Conservation (phyloP, 805 yeast genomes). For the Cyberlindnera samutprakarnensis region DNA sequence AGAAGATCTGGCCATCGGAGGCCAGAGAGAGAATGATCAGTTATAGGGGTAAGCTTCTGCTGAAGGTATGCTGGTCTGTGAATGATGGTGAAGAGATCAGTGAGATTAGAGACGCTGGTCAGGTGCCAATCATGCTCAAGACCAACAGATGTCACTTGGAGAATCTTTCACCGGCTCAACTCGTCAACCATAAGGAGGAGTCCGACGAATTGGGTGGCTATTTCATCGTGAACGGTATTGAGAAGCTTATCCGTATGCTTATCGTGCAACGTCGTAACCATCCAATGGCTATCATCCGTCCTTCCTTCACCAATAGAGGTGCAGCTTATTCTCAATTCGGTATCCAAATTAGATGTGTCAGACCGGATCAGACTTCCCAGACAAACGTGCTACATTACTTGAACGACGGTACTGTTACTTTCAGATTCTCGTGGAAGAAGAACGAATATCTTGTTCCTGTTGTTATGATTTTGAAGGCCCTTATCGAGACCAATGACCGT, state of each 20-base stretch:
- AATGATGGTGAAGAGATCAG: conserved; percentile 78
- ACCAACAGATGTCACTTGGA: conserved; percentile 90
- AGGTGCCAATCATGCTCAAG: conserved; percentile 83
- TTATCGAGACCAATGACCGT: conserved; percentile 85
- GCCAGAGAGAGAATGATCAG: conserved; percentile 85
- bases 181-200: conserved; percentile 78
- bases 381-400: conserved; percentile 95
- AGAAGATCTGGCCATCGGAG: conserved; percentile 78
- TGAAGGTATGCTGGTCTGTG: conserved; percentile 79
- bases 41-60: conserved; percentile 69
- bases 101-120: conserved; percentile 88
- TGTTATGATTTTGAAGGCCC: conserved; percentile 84
- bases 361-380: conserved; percentile 97
- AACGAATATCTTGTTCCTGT: conserved; percentile 94
- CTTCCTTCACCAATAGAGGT: conserved; percentile 92
- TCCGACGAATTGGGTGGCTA: conserved; percentile 96
- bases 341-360: conserved; percentile 87
- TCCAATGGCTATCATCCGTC: conserved; percentile 96
- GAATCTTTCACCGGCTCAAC: conserved; percentile 71
- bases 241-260: conserved; percentile 92
- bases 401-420: conserved; percentile 92
- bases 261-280: conserved; percentile 97
- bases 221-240: conserved; percentile 90
- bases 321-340: conserved; percentile 83
- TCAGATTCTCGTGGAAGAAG: conserved; percentile 95